phyloP scores from a whole-genome alignment of 495 filamentous ascomycete species.

The Penicillium alfredii region DNA sequence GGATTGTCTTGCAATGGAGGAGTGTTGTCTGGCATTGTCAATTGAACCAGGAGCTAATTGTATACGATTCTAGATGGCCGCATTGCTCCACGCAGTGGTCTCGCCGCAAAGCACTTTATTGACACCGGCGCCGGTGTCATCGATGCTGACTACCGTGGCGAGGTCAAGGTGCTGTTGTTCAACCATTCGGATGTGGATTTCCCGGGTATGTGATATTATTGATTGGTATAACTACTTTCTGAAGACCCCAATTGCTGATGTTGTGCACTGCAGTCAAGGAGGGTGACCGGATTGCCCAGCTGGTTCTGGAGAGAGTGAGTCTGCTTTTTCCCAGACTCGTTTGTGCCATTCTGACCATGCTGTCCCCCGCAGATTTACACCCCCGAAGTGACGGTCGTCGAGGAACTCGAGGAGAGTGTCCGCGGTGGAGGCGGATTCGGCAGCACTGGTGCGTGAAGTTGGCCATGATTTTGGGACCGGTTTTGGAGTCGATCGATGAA shows the following conservation, averaged over 20 bases:
- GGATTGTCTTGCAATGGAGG: too few species aligned
- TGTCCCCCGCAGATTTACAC: conserved; percentile 62
- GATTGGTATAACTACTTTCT: too few species aligned
- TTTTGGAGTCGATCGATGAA: too few species aligned
- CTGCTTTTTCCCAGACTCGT: conserved; percentile 1
- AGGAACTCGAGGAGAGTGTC: conserved; percentile 83
- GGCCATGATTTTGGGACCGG: too few species aligned
- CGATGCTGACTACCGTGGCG: conserved; percentile 93
- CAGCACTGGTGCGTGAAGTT: conserved; percentile 61
- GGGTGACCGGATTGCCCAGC: conserved; percentile 87
- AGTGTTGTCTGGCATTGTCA: too few species aligned
- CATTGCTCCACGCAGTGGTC: conserved; percentile 84
- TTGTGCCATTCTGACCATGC: neutral
- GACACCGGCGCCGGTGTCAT: conserved; percentile 94
- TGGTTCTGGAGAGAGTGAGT: conserved; percentile 75
- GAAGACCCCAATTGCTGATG: too few species aligned
- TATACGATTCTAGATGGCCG: conserved; percentile 61
- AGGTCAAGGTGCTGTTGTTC: conserved; percentile 88
- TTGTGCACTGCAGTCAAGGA: conserved; percentile 63
- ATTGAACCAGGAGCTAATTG: too few species aligned
- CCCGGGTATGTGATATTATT: conserved; percentile 29
- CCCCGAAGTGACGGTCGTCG: conserved; percentile 80
- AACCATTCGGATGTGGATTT: conserved; percentile 86
- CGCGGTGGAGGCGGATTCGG: conserved; percentile 90
- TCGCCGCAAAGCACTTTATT: conserved; percentile 90